Conservation (phyloP, 306 rosid species). For the Coriaria nepalensis region DNA sequence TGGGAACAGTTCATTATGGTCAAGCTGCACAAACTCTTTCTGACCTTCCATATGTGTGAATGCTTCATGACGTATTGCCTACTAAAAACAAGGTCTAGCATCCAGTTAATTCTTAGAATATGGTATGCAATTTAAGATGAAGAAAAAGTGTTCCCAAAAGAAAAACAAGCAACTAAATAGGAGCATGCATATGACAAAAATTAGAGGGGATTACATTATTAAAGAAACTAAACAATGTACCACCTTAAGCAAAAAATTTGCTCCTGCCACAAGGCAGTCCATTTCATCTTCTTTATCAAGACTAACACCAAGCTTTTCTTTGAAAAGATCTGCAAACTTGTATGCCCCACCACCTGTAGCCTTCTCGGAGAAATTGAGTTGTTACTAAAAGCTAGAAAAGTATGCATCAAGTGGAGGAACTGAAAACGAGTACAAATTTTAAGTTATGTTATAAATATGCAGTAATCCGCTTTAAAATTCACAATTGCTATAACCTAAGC, state of each 20-base stretch:
- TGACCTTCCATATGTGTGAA: constrained; percentile 98
- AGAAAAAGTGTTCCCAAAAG: no score
- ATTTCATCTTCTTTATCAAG: constrained; percentile 98
- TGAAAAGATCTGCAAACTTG: constrained; percentile 91
- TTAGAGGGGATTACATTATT: no score
- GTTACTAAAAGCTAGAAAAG: neutral
- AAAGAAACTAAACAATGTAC: no score
- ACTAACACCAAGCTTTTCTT: constrained; percentile 92
- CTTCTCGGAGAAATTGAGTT: constrained; percentile 32
- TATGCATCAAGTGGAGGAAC: no score
- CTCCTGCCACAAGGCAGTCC: constrained; percentile 96
- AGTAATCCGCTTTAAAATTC: no score
- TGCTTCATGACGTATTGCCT: constrained; percentile 99
- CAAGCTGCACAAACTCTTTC: constrained; percentile 92
- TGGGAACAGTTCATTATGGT: constrained; percentile 77
- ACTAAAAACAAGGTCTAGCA: constrained; percentile 51
- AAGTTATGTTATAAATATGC: no score
- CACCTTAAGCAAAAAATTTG: constrained; percentile 96
- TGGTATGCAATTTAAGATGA: no score
- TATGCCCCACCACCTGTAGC: constrained; percentile 99
- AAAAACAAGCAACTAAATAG: no score
- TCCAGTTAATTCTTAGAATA: constrained; percentile 25
- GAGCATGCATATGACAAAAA: no score
- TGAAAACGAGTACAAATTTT: no score
- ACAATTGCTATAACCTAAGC: no score